phyloP scores from a whole-genome alignment of 2,329 filamentous ascomycete genomes.

The Penicillium frequentans region DNA sequence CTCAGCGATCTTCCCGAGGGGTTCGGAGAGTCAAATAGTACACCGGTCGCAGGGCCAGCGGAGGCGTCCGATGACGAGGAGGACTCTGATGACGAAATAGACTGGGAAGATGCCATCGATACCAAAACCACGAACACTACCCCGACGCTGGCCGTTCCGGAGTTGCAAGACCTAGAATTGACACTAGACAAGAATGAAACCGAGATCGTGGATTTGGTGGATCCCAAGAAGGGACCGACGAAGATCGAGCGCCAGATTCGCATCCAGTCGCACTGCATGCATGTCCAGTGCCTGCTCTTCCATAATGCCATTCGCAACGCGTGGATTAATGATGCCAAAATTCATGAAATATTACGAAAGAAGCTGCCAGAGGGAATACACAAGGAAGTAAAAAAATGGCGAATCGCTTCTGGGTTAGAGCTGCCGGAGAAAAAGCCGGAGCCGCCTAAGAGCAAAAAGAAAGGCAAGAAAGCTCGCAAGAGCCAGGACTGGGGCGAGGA shows the following conservation, averaged over 20 bases:
- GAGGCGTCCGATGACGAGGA: constrained; percentile 37
- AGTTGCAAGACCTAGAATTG: constrained; percentile 70
- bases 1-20: constrained; percentile 37
- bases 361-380: constrained; percentile 68
- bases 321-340: constrained; percentile 75
- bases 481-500: constrained; percentile 70
- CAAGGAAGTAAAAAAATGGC: constrained; percentile 73
- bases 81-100: constrained; percentile 58
- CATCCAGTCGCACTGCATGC: constrained; percentile 77
- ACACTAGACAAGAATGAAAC: constrained; percentile 60
- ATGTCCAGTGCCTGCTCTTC: constrained; percentile 84
- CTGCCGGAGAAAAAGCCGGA: constrained; percentile 42
- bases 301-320: constrained; percentile 84
- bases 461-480: constrained; percentile 40
- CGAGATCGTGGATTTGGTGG: constrained; percentile 60
- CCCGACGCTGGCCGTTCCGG: constrained; percentile 45
- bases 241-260: constrained; percentile 81
- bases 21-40: constrained; percentile 4
- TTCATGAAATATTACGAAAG: constrained; percentile 75
- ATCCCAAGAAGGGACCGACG: constrained; percentile 76
- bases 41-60: not conserved
- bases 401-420: constrained; percentile 64
- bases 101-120: constrained; percentile 59
- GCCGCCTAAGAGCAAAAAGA: constrained; percentile 40
- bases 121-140: constrained; percentile 35